A percentile compares a stretch with the other conserved stretches of the same genome.
phyloP scores from a whole-genome alignment of 2,329 filamentous ascomycete species.

The Beauveria brongniartii region DNA sequence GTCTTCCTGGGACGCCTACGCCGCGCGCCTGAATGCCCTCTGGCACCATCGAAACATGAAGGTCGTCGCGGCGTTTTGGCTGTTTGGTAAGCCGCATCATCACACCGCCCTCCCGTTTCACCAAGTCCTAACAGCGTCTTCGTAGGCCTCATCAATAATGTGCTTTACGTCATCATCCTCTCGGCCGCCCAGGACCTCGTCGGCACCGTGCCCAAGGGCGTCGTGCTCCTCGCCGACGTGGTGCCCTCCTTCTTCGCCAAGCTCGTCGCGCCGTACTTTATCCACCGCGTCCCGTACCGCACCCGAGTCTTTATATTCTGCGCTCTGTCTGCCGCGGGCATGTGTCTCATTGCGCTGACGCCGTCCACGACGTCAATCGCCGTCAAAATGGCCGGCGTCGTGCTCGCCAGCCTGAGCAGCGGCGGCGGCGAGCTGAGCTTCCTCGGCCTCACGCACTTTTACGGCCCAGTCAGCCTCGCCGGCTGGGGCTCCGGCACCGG shows the following conservation, averaged over 20 bases:
- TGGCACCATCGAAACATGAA: conserved; percentile 61
- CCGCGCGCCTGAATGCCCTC: conserved; percentile 52
- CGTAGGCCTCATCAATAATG: conserved; percentile 70
- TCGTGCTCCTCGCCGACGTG: conserved; percentile 89
- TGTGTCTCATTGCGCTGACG: conserved; percentile 81
- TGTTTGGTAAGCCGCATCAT: conserved; percentile 60
- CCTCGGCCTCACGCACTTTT: conserved; percentile 85
- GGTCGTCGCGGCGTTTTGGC: conserved; percentile 79
- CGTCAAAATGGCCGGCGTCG: conserved; percentile 73
- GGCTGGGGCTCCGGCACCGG: conserved; percentile 92
- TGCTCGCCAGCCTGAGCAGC: conserved; percentile 75
- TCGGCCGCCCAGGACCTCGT: conserved; percentile 93
- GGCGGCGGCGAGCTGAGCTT: conserved; percentile 89
- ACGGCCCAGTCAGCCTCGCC: conserved; percentile 77
- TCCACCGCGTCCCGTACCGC: conserved; percentile 76
- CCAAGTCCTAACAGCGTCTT: not conserved
- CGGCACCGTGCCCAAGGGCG: conserved; percentile 81
- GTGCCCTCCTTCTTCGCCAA: conserved; percentile 85
- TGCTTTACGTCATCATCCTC: conserved; percentile 95
- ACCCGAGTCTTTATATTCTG: conserved; percentile 69
- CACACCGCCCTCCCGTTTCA: not conserved
- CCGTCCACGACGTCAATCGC: conserved; percentile 58
- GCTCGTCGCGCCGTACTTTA: conserved; percentile 85
- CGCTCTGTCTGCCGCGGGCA: conserved; percentile 67
- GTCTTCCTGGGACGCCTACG: conserved; percentile 68